These are phyloP conservation scores for Coemansia sp. DNA, from an alignment of 192 early-diverging fungal genomes.

Conservation along the genomic window DNA sequence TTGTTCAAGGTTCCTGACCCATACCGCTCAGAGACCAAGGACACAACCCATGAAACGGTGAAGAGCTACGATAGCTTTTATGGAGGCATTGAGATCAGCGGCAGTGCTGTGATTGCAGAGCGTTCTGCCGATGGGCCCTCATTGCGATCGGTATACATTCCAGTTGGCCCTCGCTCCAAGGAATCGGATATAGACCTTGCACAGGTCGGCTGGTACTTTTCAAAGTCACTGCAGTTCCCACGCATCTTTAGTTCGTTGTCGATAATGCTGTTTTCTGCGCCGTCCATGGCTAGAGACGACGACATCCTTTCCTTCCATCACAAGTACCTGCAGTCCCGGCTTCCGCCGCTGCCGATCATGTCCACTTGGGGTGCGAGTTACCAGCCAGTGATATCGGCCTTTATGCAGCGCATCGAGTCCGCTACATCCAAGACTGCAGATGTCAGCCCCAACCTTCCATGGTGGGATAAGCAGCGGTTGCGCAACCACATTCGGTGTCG, in stretches of 20 bases:
- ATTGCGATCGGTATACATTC: slow-evolving; percentile 45
- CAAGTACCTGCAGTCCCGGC: slow-evolving; percentile 15
- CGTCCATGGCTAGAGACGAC: slow-evolving; percentile 3
- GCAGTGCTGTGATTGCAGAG: slow-evolving; percentile 50
- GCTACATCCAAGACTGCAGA: slow-evolving; percentile 54
- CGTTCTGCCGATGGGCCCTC: slow-evolving; percentile 43
- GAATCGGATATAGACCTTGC: slow-evolving; percentile 29
- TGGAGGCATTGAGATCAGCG: slow-evolving; percentile 48
- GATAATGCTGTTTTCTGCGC: slow-evolving; percentile 47
- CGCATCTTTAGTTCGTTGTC: slow-evolving; percentile 49
- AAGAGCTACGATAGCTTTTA: slow-evolving; percentile 44
- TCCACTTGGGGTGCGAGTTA: slow-evolving; percentile 56
- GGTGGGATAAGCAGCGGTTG: slow-evolving; percentile 61
- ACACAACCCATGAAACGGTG: neutral
- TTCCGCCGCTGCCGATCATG: slow-evolving; percentile 50
- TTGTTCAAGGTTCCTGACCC: slow-evolving; percentile 56
- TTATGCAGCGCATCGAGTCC: slow-evolving; percentile 57
- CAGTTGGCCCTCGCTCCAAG: slow-evolving; percentile 39
- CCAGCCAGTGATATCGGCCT: slow-evolving; percentile 56
- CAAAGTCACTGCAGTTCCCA: slow-evolving; percentile 55
- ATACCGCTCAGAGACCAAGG: slow-evolving; percentile 26
- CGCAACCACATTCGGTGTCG: slow-evolving; percentile 45
- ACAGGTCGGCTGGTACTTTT: slow-evolving; percentile 44
- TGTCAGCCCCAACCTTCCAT: slow-evolving; percentile 50
- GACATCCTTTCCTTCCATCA: slow-evolving; percentile 16